Base-by-base conservation (phyloP, 2,329 filamentous ascomycete species). In the Ascochyta viciae-villosae region DNA sequence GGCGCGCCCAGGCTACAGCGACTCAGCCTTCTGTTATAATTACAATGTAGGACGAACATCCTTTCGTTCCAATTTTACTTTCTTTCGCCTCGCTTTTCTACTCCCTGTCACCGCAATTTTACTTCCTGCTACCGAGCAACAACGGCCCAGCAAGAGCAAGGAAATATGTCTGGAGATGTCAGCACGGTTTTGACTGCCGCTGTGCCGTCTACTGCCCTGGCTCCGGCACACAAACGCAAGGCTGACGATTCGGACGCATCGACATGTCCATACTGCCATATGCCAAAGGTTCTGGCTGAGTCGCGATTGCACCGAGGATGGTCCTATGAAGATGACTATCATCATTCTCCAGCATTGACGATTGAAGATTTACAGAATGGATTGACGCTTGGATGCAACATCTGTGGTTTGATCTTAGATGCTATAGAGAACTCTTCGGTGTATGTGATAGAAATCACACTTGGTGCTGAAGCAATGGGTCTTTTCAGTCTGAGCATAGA, bases 401-500 rank as follows among this genome's bases (percentile, higher is more conserved):
- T 39, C 1, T 39, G 37, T 10, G 6, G 9, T 39, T 15, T 39
- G 37, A 3, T 23, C 12, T 7, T 39, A 23, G 37, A 39, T 24
- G 37, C 9, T 39, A 2, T 39, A 19, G 19, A 19, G 19, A 19
- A 19, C 19, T 19, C 19, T 19, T 19, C 19, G 19, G 19, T 19
- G 19, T 19, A 19, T 19, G 19, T 19, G 19, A 19, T 19, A 19
- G 15, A 2, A 16, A 12, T 1, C 29, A 15, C 12, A 31, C 3
- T 1, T 1, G 29, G 12, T 13, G 12, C 5, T 31, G 29, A 31
- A 4, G 13, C 2, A 3, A 4, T 2, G 10, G 0, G 1, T 5
- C 0, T 3, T 31, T 10, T 31, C 29, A 0, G 13, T 13, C 5
- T 31, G 9, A 10, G 1, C 9, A 29, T 29, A 27, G 19, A 19